Evolutionary conservation across 805 yeast species (phyloP), one percentile per base, ranked within the genome.

Genomic region (Candida chauliodis): DNA sequence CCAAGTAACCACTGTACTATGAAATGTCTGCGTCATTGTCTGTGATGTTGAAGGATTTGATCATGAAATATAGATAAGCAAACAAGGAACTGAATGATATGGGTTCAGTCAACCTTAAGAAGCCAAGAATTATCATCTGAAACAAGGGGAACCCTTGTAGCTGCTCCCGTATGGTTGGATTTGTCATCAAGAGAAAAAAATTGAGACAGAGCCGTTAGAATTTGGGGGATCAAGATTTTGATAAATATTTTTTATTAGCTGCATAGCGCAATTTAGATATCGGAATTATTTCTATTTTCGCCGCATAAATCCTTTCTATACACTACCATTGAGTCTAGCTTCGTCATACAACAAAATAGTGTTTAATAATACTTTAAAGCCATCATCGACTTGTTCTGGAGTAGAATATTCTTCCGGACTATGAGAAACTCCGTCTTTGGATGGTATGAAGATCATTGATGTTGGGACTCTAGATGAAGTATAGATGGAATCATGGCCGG

Each of bases 381-480:
- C 88, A 28, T 71, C 67, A 30, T 75, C 77, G n/a, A 78, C 67
- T 43, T 81, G 78, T 42, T 79, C 79, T 2, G 85, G 86, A 0
- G 76, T 68, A 15, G 81, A 69, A 52, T 78, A 81, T 49, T 82
- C 89, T 38, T 69, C 74, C 8, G 81, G 83, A 54, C 79, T 79
- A 55, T 82, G 89, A 18, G 80, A 72, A 26, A 81, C 64, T 17
- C 88, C 88, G 49, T 77, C 81, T 46, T 62, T 73, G 21, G 82
- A 73, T 6, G 90, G 89, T 49, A 81, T 77, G 53, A 82, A 82
- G 23, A 82, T 75, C 88, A 82, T 82, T 2, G 86, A 75, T 0
- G 89, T 81, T 28, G 90, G 89, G 28, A 76, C 72, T 32, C 69
- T 64, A 5, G 61, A 49, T 7, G 76, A 67, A 2, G 83, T 77